Evolutionary conservation across 2,329 filamentous ascomycete species (phyloP).

Genomic region (Hypoxylon sp.): DNA sequence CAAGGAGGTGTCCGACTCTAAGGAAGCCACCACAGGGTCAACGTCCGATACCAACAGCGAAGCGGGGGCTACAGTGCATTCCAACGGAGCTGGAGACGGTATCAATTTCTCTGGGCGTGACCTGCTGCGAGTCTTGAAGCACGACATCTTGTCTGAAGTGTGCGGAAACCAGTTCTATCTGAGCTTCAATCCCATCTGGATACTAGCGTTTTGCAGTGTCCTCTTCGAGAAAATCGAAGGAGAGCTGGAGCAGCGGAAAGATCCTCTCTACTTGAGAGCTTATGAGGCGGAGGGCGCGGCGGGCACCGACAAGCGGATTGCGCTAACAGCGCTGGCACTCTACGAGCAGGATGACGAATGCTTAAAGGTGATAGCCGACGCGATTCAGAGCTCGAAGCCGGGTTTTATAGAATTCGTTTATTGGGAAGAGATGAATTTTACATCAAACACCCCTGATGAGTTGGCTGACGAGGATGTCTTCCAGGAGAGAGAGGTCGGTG

Average conservation of each 20-base stretch:
- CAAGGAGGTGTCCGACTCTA: background rate
- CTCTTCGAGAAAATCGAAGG: conserved; percentile 52
- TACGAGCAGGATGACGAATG: conserved; percentile 52
- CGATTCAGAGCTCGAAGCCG: conserved; percentile 49
- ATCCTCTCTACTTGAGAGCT: conserved; percentile 52
- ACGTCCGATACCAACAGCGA: background rate
- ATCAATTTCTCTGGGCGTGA: conserved; percentile 11
- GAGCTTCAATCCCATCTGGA: conserved; percentile 55
- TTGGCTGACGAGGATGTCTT: background rate
- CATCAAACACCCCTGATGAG: background rate
- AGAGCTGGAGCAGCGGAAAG: conserved; percentile 46
- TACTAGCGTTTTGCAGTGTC: conserved; percentile 47
- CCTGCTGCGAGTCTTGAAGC: conserved; percentile 48
- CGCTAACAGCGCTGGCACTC: conserved; percentile 48
- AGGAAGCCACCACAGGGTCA: background rate
- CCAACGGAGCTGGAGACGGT: conserved; percentile 9
- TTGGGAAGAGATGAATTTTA: conserved; percentile 49
- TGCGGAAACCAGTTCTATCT: conserved; percentile 52
- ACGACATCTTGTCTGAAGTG: conserved; percentile 52
- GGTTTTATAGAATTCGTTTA: conserved; percentile 54
- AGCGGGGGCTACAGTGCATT: background rate
- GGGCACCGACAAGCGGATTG: conserved; percentile 48
- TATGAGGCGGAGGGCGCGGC: conserved; percentile 49
- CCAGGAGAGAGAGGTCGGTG: background rate
- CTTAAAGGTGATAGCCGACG: conserved; percentile 52